phyloP scores from a whole-genome alignment of 345 rosid species.

The Crucihimalaya himalaica region DNA sequence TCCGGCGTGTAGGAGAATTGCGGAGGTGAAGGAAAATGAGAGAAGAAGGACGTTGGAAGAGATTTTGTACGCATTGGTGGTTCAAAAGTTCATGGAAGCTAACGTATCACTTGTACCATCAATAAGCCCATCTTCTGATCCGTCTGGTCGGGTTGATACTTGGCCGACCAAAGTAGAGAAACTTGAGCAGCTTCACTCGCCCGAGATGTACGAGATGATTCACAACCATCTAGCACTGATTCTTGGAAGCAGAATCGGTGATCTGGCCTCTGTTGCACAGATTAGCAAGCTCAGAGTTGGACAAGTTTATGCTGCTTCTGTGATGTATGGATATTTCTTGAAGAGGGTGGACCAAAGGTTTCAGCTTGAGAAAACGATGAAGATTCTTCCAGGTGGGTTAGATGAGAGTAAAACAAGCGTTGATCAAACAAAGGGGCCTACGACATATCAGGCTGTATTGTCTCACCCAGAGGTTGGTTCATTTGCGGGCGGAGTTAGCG shows the following conservation, averaged over 20 bases:
- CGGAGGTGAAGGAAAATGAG: slow-evolving; percentile 92
- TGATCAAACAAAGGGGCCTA: slow-evolving; percentile 32
- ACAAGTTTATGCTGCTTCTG: slow-evolving; percentile 99
- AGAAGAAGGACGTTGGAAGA: slow-evolving; percentile 79
- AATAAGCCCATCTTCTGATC: slow-evolving; percentile 53
- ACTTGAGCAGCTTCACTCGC: slow-evolving; percentile 78
- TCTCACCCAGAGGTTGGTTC: slow-evolving; percentile 69
- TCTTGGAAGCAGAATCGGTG: slow-evolving; percentile 70
- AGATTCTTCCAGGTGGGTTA: slow-evolving; percentile 57
- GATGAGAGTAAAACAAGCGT: slow-evolving; percentile 41
- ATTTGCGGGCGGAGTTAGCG: slow-evolving; percentile 55
- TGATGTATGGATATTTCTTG: slow-evolving; percentile 95
- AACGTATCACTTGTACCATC: slow-evolving; percentile 73
- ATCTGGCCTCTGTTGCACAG: slow-evolving; percentile 59
- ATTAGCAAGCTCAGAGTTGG: slow-evolving; percentile 91
- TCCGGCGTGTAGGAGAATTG: slow-evolving; percentile 68
- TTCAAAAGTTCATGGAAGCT: slow-evolving; percentile 93
- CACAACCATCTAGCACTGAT: slow-evolving; percentile 88
- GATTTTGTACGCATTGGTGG: slow-evolving; percentile 86
- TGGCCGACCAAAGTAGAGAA: slow-evolving; percentile 73
- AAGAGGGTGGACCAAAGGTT: slow-evolving; percentile 91
- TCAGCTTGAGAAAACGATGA: slow-evolving; percentile 98
- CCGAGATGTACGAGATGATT: slow-evolving; percentile 94
- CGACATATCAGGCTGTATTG: slow-evolving; percentile 42
- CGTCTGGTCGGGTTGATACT: slow-evolving; percentile 60